Evolutionary conservation across 495 filamentous ascomycete species (phyloP), one percentile per base, ranked within the genome.

Genomic region (Penicillium chermesinum): DNA sequence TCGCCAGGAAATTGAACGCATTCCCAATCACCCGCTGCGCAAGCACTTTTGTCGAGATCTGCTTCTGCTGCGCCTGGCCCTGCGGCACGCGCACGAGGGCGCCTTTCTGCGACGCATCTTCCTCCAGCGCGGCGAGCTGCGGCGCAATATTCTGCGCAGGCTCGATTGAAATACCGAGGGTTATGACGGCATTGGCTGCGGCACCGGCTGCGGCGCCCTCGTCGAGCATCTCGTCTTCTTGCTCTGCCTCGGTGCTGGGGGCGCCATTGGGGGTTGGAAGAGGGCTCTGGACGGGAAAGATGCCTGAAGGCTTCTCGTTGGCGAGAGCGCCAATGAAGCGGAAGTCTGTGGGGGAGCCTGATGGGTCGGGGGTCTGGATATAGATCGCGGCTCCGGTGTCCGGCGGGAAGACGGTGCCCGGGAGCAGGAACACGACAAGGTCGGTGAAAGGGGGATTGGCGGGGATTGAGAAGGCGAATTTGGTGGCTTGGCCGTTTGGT

Each of bases 1-100:
- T 87, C 17, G 91, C 83, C 37, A 99, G 72, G 63, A 95, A 97
- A 66, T 97, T 96, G 58, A 96, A 99, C n/a, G 90, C 91, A 64
- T 95, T 95, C 52, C 84, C 83, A 53, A 97, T 96, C 49, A 99
- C 96, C 48, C 88, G 71, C 71, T 95, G 89, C 41, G 93, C 93
- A 13, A 99, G 72, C 19, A 86, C 71, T 57, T 89, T 80, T 9
- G 88, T 91, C 30, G 76, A 69, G 3, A 80, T 63, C 18, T 69
- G 61, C 52, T 51, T 58, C 48, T 59, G 69, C 55, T 59, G 70
- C 42, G 37, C 59, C 46, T 38, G 54, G 20, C 50, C 46, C 30
- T 52, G 52, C 46, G 62, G 49, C 42, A 51, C 58, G 6, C 51
- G 50, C 17, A 69, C 63, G 32, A 71, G 47, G 3, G 55, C 65